Conservation (phyloP, 805 yeast species). For the Komagataella pastoris region DNA sequence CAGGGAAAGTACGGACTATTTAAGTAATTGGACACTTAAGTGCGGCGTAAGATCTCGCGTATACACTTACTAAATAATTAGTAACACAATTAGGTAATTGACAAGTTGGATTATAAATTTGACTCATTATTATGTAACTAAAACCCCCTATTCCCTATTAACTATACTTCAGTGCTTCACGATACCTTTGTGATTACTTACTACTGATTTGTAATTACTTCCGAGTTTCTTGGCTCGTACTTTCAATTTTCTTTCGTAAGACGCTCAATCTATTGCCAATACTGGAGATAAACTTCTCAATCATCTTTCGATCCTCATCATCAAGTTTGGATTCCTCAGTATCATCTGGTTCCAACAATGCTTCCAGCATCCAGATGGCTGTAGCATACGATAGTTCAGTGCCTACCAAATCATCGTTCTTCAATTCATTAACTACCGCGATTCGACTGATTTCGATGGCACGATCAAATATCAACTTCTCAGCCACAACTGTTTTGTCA, state of each 20-base stretch:
- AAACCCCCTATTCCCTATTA: background rate
- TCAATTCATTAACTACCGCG: slow-evolving; percentile 82
- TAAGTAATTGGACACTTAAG: background rate
- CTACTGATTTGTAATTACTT: background rate
- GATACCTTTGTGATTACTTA: background rate
- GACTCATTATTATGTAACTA: background rate
- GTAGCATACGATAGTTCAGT: slow-evolving; percentile 88
- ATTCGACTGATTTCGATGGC: slow-evolving; percentile 87
- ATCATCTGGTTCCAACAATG: slow-evolving; percentile 44
- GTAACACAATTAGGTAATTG: background rate
- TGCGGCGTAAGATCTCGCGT: background rate
- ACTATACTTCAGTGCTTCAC: background rate
- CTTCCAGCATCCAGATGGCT: slow-evolving; percentile 91
- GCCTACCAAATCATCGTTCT: slow-evolving; percentile 54
- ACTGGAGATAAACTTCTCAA: slow-evolving; percentile 70
- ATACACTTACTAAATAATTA: background rate
- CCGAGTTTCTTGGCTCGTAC: slow-evolving; percentile 1
- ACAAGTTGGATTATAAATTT: background rate
- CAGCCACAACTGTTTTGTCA: slow-evolving; percentile 40
- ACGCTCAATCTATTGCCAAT: slow-evolving; percentile 71
- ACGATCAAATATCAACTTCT: slow-evolving; percentile 79
- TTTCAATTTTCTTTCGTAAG: slow-evolving; percentile 44
- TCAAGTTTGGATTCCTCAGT: slow-evolving; percentile 37
- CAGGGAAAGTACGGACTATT: background rate
- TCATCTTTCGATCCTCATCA: slow-evolving; percentile 58